These are phyloP conservation scores for Talaromyces sp. DNA, from an alignment of 2,329 filamentous ascomycete species.

Conservation along the genomic window DNA sequence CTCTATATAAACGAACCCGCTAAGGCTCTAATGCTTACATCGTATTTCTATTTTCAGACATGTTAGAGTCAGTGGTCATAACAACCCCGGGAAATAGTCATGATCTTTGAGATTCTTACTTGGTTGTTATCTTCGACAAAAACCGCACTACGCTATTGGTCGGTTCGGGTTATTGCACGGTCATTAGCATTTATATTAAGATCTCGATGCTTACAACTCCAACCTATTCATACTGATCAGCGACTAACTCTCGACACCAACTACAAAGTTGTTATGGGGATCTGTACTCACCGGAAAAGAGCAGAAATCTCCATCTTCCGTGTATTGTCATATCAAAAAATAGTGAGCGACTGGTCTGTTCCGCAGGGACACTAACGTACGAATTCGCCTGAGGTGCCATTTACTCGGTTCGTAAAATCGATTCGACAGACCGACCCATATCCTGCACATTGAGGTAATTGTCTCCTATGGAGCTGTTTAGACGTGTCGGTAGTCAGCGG, in stretches of 20 bases:
- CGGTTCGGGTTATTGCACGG: neutral
- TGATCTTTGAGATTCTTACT: neutral
- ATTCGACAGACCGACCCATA: conserved; percentile 3
- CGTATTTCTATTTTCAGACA: neutral
- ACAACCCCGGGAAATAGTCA: neutral
- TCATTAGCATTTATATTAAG: neutral
- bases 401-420: neutral
- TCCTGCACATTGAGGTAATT: conserved; percentile 1
- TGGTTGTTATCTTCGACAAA: neutral
- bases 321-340: neutral
- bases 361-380: neutral
- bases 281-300: neutral
- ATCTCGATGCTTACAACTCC: neutral
- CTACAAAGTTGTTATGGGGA: neutral
- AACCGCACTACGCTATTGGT: neutral
- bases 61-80: neutral
- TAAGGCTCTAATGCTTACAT: neutral
- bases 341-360: neutral
- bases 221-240: neutral
- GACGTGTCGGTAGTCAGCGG: neutral
- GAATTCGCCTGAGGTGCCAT: neutral
- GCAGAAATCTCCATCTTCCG: conserved; percentile 7
- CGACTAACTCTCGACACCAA: neutral
- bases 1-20: neutral
- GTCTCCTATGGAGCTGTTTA: neutral